Evolutionary conservation across 148 eudicot genomes (phyloP), one percentile per base, ranked within the genome.

Genomic region (Spergularia bocconei): DNA sequence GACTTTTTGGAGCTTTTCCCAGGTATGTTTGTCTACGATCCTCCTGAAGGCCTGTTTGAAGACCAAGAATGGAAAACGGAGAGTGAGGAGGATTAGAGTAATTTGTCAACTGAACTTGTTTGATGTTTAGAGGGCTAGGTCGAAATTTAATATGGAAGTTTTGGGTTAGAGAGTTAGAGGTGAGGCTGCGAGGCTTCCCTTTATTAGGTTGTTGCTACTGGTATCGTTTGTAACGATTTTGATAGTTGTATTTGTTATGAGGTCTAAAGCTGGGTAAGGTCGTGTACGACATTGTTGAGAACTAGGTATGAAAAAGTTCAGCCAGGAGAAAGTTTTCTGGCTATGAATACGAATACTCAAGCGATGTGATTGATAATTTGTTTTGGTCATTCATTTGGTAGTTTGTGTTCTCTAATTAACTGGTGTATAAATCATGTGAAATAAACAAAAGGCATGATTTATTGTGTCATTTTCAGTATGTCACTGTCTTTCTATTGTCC

Each of bases 1-100:
- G 97, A 96, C 80, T 92, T 92, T 71, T 70, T 96, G 84, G 93
- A 91, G 80, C 91, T 96, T 62, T 96, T 92, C 69, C 99, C 99
- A 1, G 93, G 68, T 66, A 87, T 85, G 85, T 70, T 82, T 65
- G 84, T 96, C 17, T 91, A 84, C 61, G 98, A 92, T 67, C 94
- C 90, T 73, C 98, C 98, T 13, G 98, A 95, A 76, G 97, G 88
- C 75, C 72, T 92, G 58, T 89, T 86, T 68, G 91, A 91, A 67
- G 90, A 89, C 68, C 75, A 86, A 59, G 79, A 84, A 36, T 67
- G 81, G 74, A 75, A 77, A 78, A 85, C 79, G 4, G 93, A 87
- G 25, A 84, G 83, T 12, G 90, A 91, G 41, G 87, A 81, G 53
- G 88, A 90, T 60, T 84, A 80, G 71, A 4, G 48, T 5, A 63